Evolutionary conservation across 1,284 basidiomycete genomes (phyloP), one percentile per base, ranked within the genome.

Genomic region (Austroboletus niveus): DNA sequence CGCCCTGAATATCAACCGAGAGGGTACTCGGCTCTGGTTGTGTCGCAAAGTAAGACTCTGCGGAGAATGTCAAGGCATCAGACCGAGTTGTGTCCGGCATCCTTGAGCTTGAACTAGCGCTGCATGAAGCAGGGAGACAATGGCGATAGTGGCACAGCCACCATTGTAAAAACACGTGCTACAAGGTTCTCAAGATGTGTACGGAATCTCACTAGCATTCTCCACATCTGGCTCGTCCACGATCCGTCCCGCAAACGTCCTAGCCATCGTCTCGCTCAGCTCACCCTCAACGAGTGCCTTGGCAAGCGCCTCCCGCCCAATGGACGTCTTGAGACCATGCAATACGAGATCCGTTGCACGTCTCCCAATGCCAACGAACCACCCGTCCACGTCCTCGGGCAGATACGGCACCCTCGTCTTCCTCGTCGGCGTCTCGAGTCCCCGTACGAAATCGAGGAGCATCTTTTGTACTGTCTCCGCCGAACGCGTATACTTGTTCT

Each of bases 1-100:
- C 85, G 5, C 68, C 72, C 27, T 74, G 75, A 22, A 89, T 75
- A 61, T 89, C 85, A 40, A 82, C 75, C 7, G 87, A 78, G 11
- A 96, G 80, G 2, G 77, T 77, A 0, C 80, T 61, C 1, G 94
- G 94, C 9, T 85, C 84, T 12, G 77, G 77, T 62, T 97, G 92
- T 0, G 89, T 92, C 42, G 82, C 83, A 66, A 95, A 97, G 73
- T 95, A 97, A 4, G 78, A 76, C 60, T 93, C 89, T 30, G 93
- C 89, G 15, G 89, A 92, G 75, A 94, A 93, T 40, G 61, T 62
- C 42, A 57, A 52, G 32, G 20, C 42, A 57, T 51, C 29, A 35
- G 53, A 27, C 39, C 52, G 47, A 29, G 49, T 57, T 36, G 59
- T 45, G 52, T 60, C 29, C 3, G 50, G 34, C 61, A 64, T 63